A percentile compares a stretch with the other conserved stretches of the same genome.
phyloP scores from a whole-genome alignment of 2,329 filamentous ascomycete genomes.

The Aspergillus costaricaensis region DNA sequence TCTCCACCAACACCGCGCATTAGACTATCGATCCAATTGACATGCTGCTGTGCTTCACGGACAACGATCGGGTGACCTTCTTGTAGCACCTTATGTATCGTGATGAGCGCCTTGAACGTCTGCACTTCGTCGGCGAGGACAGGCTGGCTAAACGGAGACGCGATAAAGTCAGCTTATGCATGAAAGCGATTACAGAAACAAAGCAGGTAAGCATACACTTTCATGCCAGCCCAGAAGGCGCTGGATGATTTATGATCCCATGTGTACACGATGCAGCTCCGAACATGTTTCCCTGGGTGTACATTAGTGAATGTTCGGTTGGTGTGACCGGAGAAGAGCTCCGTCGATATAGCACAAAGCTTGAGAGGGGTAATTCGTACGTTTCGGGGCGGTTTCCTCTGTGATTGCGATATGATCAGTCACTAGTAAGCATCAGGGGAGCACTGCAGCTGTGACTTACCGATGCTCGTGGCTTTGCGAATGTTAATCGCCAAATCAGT shows the following conservation, averaged over 20 bases:
- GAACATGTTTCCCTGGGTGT: slow-evolving; percentile 79
- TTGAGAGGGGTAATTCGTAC: slow-evolving; percentile 42
- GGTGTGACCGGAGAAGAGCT: not conserved
- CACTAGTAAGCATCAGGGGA: slow-evolving; percentile 11
- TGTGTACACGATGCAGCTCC: slow-evolving; percentile 96
- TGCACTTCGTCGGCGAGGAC: slow-evolving; percentile 97
- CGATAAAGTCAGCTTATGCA: slow-evolving; percentile 5
- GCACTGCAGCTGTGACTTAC: slow-evolving; percentile 36
- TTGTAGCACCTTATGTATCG: slow-evolving; percentile 94
- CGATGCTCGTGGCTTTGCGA: slow-evolving; percentile 66
- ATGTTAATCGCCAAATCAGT: slow-evolving; percentile 67
- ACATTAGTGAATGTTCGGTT: not conserved
- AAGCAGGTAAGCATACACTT: slow-evolving; percentile 71
- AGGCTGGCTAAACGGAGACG: slow-evolving; percentile 68
- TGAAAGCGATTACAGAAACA: not conserved
- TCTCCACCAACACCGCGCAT: slow-evolving; percentile 80
- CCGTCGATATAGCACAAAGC: not conserved
- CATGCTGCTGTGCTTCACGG: slow-evolving; percentile 84
- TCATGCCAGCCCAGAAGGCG: slow-evolving; percentile 97
- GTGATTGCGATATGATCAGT: slow-evolving; percentile 19
- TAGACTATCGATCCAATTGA: slow-evolving; percentile 89
- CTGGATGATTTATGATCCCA: slow-evolving; percentile 97
- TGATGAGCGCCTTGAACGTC: slow-evolving; percentile 98
- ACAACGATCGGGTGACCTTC: slow-evolving; percentile 89
- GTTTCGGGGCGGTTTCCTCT: slow-evolving; percentile 69